Evolutionary conservation across 1,284 basidiomycete species (phyloP).

Genomic region (Cutaneotrichosporon cavernicola): DNA sequence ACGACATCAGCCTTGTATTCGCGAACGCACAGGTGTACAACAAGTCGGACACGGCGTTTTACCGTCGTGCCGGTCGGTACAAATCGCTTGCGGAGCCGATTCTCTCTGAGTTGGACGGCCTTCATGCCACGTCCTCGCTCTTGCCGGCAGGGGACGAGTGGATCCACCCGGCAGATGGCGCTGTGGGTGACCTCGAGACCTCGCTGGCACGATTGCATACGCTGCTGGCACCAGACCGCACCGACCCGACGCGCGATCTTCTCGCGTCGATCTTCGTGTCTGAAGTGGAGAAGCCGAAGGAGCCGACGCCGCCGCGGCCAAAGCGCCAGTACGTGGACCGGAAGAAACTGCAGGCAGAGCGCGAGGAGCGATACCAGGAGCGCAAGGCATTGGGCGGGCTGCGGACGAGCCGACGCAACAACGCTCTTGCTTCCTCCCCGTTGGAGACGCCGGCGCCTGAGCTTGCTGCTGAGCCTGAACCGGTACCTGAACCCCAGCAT

Average conservation of each 20-base stretch:
- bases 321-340: slow-evolving; percentile 35
- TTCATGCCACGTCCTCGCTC: slow-evolving; percentile 23
- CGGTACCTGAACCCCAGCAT: not conserved
- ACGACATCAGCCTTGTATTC: slow-evolving; percentile 77
- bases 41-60: slow-evolving; percentile 67
- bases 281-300: slow-evolving; percentile 64
- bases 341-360: slow-evolving; percentile 26
- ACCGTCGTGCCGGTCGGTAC: slow-evolving; percentile 71
- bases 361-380: slow-evolving; percentile 25
- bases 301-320: slow-evolving; percentile 57
- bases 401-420: slow-evolving; percentile 7
- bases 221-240: slow-evolving; percentile 23
- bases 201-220: slow-evolving; percentile 53
- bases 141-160: slow-evolving; percentile 2
- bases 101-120: slow-evolving; percentile 61
- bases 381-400: slow-evolving; percentile 15
- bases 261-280: slow-evolving; percentile 68
- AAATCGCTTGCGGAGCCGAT: slow-evolving; percentile 62
- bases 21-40: slow-evolving; percentile 89
- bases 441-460: not conserved
- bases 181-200: slow-evolving; percentile 70
- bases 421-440: not conserved
- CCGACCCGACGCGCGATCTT: slow-evolving; percentile 56
- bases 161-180: not conserved
- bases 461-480: not conserved